Percentiles rank a stretch among this genome's conserved stretches.
These are phyloP conservation scores for Mycena latifolia DNA, from an alignment of 768 basidiomycete species.

Conservation along the genomic window DNA sequence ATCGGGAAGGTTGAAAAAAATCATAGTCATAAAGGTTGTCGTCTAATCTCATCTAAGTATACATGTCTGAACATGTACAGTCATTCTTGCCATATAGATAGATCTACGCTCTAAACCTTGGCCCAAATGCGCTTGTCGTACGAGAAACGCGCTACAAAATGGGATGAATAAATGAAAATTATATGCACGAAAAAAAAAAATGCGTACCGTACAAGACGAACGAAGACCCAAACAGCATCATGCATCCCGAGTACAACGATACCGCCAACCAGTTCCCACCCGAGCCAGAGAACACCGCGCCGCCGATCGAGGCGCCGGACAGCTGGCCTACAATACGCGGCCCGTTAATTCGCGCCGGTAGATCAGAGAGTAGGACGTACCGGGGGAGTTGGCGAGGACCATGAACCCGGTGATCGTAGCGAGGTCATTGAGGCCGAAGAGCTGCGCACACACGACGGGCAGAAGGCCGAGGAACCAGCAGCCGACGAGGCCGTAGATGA, in stretches of 20 bases:
- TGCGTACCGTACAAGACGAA: slow-evolving; percentile 46
- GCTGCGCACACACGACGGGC: slow-evolving; percentile 45
- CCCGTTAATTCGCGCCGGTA: not conserved
- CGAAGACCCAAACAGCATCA: slow-evolving; percentile 44
- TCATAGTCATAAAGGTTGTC: not conserved
- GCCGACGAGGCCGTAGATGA: slow-evolving; percentile 50
- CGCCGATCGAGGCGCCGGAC: slow-evolving; percentile 47
- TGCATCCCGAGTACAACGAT: slow-evolving; percentile 43
- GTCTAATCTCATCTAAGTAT: not conserved
- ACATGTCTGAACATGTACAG: no score
- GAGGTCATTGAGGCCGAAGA: slow-evolving; percentile 41
- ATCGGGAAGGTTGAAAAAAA: no score
- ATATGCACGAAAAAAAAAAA: not conserved
- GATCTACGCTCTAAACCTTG: slow-evolving; percentile 20
- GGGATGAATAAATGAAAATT: not conserved
- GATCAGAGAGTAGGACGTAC: slow-evolving; percentile 15
- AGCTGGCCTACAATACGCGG: slow-evolving; percentile 42
- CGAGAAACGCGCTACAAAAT: slow-evolving; percentile 31
- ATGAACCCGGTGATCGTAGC: slow-evolving; percentile 42
- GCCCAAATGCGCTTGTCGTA: slow-evolving; percentile 36
- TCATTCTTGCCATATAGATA: not conserved
- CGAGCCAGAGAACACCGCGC: slow-evolving; percentile 45
- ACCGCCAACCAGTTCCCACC: slow-evolving; percentile 47
- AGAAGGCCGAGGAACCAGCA: slow-evolving; percentile 50
- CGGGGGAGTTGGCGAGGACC: slow-evolving; percentile 40